Base-by-base conservation (phyloP, 192 early-diverging fungal species). In the Endogone sp. region DNA sequence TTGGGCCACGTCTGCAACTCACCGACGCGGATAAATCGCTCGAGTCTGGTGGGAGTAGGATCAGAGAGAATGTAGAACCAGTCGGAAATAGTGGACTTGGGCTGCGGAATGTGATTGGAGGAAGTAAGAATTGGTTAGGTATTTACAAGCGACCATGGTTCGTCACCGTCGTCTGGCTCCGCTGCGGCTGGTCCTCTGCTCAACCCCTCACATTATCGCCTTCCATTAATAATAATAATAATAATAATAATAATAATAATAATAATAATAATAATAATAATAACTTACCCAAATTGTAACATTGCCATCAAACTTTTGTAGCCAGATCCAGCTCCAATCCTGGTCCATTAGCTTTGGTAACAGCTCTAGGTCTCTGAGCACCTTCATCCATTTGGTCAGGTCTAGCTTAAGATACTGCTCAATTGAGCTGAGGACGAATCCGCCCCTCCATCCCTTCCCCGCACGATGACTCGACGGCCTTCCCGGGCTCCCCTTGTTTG, bases 271-370 rank as follows among this genome's bases (percentile, higher is more conserved):
- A 54, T 25, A 58, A 60, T 31, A 3, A 16, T 10, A n/a, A 29
- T 64, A 65, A 60, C 72, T 76, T 79, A 82, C 81, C 62, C 94
- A 71, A 56, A 98, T 91, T 0, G 94, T 98, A 22, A 94, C 84
- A 63, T 86, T 84, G n/a, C 95, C 96, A 63, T 94, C 91, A 81
- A 96, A 95, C 69, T 87, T 88, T 73, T 98, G 96, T 65, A 94
- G 77, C 86, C 90, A 96, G 3, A 98, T 77, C 62, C 83, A 85
- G 27, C 90, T 90, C 83, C 93, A 87, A 76, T 96, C 92, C 60
- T 90, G 91, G 58, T 84, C 82, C 66, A 92, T 80, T 37, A 93
- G 62, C 31, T 79, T 81, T 3, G 96, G 96, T 32, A 95, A 73
- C 22, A 98, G 75, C 63, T 90, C 81, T 20, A 95, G 68, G 63